Base-by-base conservation (phyloP, 1,284 basidiomycete genomes). In the Boletus coffeatus region DNA sequence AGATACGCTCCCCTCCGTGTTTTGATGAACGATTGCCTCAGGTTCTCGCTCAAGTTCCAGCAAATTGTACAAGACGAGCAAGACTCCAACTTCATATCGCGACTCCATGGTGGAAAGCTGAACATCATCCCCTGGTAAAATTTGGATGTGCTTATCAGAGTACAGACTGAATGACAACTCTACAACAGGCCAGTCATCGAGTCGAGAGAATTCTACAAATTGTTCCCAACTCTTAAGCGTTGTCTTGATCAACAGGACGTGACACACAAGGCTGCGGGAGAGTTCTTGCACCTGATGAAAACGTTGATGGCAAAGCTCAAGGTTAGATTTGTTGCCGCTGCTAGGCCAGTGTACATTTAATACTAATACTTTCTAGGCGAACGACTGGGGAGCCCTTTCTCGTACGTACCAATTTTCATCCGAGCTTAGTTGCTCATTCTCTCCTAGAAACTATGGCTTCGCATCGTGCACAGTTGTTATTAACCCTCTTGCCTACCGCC, bases 341-440 rank as follows among this genome's bases (percentile, higher is more conserved):
- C 39, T n/a, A 29, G 25, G 37, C 18, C 5, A 25, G 1, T 13
- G 16, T 5, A 11, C 5, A 36, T 5, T 18, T 55, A 10, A 62
- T 39, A 21, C 36, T 65, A 13, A 63, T 37, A 8, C 36, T 36
- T 41, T 56, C 25, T 43, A 86, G 84, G 79, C 80, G 1, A 86
- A 86, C 63, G 84, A 87, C 62, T 87, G 85, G 85, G 83, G 84
- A 13, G 77, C 85, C 0, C 71, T 86, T n/a, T 80, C 82, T 60
- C 84, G 85, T 86, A 64, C 52, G 73, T 52, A 11, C 0, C 9
- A 3, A 36, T 37, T 4, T 53, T 56, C 25, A 39, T 8, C 37
- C 36, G 43, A 0, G 14, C 55, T 58, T 39, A 11, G 29, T 61
- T 46, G 5, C 39, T 61, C 16, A 66, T 56, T 36, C 21, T 34